phyloP scores from a whole-genome alignment of 164 flowering plant genomes.

The Hamamelis virginiana region DNA sequence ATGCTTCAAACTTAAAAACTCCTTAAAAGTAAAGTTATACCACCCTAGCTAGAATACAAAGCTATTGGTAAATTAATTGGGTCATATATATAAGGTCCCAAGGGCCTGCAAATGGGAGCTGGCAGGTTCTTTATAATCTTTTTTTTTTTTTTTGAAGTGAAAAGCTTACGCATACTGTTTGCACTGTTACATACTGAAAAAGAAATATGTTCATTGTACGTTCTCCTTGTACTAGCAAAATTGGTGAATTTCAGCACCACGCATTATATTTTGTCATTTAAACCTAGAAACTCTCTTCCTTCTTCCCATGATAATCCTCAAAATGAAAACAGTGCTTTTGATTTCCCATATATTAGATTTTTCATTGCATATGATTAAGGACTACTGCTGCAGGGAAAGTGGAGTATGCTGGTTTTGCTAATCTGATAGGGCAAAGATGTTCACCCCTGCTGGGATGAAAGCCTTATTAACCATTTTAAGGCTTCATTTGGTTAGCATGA shows the following conservation, averaged over 20 bases:
- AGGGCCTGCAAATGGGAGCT: too few relatives aligned
- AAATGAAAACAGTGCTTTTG: neutral
- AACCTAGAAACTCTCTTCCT: neutral
- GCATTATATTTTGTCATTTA: neutral
- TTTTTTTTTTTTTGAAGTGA: slow-evolving; percentile 6
- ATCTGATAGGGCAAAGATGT: too few relatives aligned
- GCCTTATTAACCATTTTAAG: too few relatives aligned
- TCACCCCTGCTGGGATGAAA: too few relatives aligned
- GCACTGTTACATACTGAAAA: neutral
- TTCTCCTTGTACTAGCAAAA: neutral
- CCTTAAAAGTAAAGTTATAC: too few relatives aligned
- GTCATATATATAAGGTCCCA: too few relatives aligned
- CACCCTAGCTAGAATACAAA: too few relatives aligned
- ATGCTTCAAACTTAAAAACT: too few relatives aligned
- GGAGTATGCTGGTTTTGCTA: too few relatives aligned
- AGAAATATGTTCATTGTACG: neutral
- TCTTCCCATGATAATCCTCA: neutral
- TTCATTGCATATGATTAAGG: neutral
- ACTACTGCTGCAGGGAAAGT: neutral
- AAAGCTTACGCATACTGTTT: slow-evolving; percentile 3
- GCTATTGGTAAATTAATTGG: too few relatives aligned
- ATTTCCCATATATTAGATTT: neutral
- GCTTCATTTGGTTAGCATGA: too few relatives aligned
- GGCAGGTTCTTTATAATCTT: too few relatives aligned
- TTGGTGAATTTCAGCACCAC: neutral